phyloP scores from a whole-genome alignment of 192 early-diverging fungal genomes.

The Spinellus fusiger region DNA sequence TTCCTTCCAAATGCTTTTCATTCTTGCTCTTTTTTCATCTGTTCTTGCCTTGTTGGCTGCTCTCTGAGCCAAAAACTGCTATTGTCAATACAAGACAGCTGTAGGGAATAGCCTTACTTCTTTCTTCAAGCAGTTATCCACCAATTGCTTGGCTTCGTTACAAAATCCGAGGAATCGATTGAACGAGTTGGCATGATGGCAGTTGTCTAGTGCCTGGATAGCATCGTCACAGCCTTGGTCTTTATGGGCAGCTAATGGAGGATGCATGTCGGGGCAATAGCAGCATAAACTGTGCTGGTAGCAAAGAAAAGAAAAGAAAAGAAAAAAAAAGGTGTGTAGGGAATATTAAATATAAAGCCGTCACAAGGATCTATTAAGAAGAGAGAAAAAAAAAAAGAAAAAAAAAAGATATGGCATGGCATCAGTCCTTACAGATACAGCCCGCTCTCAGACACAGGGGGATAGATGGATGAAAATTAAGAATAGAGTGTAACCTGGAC shows the following conservation, averaged over 20 bases:
- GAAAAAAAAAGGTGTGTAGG: too few species aligned
- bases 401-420: too few species aligned
- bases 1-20: slow-evolving; percentile 47
- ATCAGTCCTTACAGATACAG: too few species aligned
- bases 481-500: too few species aligned
- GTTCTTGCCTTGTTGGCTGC: slow-evolving; percentile 37
- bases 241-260: slow-evolving; percentile 31
- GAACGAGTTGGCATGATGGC: slow-evolving; percentile 42
- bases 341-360: too few species aligned
- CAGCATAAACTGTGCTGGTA: too few species aligned
- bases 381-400: too few species aligned
- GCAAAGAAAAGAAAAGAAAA: too few species aligned
- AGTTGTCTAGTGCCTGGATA: slow-evolving; percentile 48
- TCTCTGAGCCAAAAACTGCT: slow-evolving; percentile 42
- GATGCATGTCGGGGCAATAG: too few species aligned
- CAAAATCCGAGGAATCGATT: slow-evolving; percentile 47
- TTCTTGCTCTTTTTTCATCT: slow-evolving; percentile 37
- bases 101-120: slow-evolving; percentile 32
- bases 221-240: slow-evolving; percentile 43
- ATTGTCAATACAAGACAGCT: not conserved
- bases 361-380: too few species aligned
- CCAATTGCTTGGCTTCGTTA: slow-evolving; percentile 40
- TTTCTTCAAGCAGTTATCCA: slow-evolving; percentile 46
- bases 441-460: too few species aligned
- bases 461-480: too few species aligned